A percentile compares a stretch with the other conserved stretches of the same genome.
phyloP scores from a whole-genome alignment of 768 basidiomycete genomes.

The Mycena sanguinolenta region DNA sequence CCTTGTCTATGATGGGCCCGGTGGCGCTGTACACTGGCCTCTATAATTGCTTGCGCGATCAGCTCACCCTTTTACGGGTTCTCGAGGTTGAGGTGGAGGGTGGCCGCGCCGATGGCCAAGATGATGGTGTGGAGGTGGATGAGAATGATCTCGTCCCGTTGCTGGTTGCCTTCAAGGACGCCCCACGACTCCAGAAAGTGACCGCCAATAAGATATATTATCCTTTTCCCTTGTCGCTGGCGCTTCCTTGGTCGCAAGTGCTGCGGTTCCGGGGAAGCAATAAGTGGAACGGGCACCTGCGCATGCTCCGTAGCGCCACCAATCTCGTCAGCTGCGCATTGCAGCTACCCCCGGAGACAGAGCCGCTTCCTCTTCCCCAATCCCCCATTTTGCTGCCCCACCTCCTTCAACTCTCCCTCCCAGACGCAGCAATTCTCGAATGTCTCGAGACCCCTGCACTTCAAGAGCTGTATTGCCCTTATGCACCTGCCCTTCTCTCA shows the following conservation, averaged over 20 bases:
- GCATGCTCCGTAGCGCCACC: neutral
- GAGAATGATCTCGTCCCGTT: neutral
- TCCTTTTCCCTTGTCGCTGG: neutral
- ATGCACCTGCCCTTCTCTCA: no score
- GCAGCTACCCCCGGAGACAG: neutral
- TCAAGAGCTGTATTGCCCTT: no score
- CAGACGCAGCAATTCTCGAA: no score
- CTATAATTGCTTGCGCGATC: neutral
- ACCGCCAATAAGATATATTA: neutral
- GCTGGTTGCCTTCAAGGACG: neutral
- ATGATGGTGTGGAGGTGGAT: no score
- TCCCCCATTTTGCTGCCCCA: neutral
- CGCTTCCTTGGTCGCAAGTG: slow-evolving; percentile 1
- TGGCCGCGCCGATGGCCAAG: neutral
- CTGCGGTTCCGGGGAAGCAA: neutral
- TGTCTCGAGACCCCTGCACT: no score
- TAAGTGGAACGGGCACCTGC: neutral
- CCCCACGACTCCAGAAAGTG: slow-evolving; percentile 1
- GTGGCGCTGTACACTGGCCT: neutral
- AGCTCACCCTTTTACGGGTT: neutral
- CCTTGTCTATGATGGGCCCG: neutral
- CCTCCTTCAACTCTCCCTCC: no score
- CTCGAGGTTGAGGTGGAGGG: neutral
- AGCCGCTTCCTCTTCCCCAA: neutral
- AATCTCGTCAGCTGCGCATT: slow-evolving; percentile 8